These are phyloP conservation scores for Phoma sp. DNA, from an alignment of 2,329 filamentous ascomycete genomes.

Conservation along the genomic window DNA sequence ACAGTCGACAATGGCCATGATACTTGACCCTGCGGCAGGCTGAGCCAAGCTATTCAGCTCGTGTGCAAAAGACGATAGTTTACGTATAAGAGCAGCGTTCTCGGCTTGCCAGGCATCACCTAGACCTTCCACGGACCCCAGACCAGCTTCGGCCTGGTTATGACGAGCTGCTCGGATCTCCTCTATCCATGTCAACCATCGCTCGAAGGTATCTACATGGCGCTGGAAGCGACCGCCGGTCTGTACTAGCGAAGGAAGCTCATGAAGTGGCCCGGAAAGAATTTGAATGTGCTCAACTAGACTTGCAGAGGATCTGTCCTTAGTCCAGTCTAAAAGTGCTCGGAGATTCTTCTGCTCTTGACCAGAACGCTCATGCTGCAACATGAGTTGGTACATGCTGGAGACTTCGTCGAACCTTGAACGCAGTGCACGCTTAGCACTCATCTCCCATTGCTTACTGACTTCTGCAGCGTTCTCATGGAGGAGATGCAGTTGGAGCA, in stretches of 20 bases:
- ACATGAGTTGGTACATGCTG: constrained; percentile 43
- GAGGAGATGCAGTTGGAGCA: constrained; percentile 48
- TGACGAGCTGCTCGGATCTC: constrained; percentile 32
- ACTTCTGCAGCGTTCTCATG: constrained; percentile 35
- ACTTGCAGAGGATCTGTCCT: constrained; percentile 29
- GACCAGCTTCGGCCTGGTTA: constrained; percentile 9
- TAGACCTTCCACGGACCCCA: constrained; percentile 36
- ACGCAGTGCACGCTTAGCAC: constrained; percentile 38
- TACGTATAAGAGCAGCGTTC: constrained; percentile 42
- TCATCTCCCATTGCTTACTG: constrained; percentile 40
- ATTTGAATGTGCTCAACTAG: constrained; percentile 45
- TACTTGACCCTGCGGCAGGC: constrained; percentile 40
- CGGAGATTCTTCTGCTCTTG: constrained; percentile 46
- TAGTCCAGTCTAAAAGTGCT: constrained; percentile 45
- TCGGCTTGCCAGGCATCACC: constrained; percentile 45
- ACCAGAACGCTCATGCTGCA: constrained; percentile 43
- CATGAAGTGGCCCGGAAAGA: constrained; percentile 44
- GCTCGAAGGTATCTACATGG: constrained; percentile 39
- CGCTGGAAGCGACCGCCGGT: constrained; percentile 40
- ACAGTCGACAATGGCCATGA: constrained; percentile 35
- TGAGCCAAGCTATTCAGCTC: constrained; percentile 40
- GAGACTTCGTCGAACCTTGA: constrained; percentile 47
- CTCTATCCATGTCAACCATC: constrained; percentile 41
- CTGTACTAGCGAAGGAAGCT: constrained; percentile 43
- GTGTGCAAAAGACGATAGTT: constrained; percentile 38